Evolutionary conservation across 352 stramenopile species (phyloP).

Genomic region (Phytopythium chamaehyphon): DNA sequence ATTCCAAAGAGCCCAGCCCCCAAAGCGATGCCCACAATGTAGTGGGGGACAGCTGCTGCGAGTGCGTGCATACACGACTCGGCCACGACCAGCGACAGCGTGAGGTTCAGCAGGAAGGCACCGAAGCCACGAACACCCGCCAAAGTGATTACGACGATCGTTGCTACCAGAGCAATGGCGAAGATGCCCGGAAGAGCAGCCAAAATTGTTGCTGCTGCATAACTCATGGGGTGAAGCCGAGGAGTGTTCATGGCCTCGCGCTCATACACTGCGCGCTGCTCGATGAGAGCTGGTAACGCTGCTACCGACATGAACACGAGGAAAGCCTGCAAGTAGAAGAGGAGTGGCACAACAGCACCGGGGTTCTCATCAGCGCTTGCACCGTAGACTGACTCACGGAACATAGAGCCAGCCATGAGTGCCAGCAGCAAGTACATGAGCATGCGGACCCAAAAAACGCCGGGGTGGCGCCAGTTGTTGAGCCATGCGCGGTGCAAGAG

Average conservation of each 20-base stretch:
- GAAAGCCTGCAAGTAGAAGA: constrained; percentile 90
- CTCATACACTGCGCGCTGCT: constrained; percentile 80
- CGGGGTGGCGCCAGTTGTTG: constrained; percentile 68
- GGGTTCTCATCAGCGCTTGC: constrained; percentile 34
- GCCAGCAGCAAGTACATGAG: constrained; percentile 79
- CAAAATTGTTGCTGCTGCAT: constrained; percentile 76
- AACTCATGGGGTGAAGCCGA: constrained; percentile 59
- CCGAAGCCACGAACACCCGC: constrained; percentile 53
- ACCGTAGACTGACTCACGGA: constrained; percentile 36
- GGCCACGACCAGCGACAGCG: constrained; percentile 67
- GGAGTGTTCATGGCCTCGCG: constrained; percentile 71
- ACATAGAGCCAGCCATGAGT: constrained; percentile 75
- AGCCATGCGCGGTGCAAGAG: constrained; percentile 46
- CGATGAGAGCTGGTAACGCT: constrained; percentile 78
- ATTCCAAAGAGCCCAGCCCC: constrained; percentile 80
- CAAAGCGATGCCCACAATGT: constrained; percentile 86
- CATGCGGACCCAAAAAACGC: constrained; percentile 75
- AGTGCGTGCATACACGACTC: constrained; percentile 84
- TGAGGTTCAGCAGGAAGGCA: constrained; percentile 69
- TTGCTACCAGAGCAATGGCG: constrained; percentile 57
- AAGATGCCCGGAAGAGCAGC: constrained; percentile 55
- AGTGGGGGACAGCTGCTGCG: constrained; percentile 72
- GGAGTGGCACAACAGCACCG: constrained; percentile 44
- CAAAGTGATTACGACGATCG: constrained; percentile 43
- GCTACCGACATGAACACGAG: constrained; percentile 91